Evolutionary conservation across 1,139 yeast species (phyloP), one percentile per base, ranked within the genome.

Genomic region (Hemisphaericaspora subhashii): DNA sequence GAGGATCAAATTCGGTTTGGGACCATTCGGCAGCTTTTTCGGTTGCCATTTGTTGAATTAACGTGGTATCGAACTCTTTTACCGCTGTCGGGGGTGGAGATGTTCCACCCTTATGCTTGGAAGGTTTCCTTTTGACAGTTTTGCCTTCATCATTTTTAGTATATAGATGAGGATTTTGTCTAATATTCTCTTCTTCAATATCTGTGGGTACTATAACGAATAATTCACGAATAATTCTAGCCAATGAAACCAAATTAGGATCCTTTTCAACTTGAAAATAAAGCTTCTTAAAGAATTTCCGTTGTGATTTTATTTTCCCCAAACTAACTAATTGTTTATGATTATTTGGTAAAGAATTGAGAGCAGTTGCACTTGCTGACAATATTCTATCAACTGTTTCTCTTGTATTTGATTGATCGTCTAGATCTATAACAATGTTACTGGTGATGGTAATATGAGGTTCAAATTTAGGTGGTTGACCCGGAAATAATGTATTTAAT

Each of bases 361-460:
- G 65, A 0, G 94, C 94, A 11, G 83, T 86, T 6, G 74, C 70
- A 34, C 88, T 79, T 15, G 86, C 77, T 10, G 81, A 79, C 22
- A 86, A 68, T 2, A 86, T 77, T 24, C 73, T 67, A 45, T 77
- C 79, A 2, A 83, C 86, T 41, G 79, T 83, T 22, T 72, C 77
- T 25, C 72, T 70, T 11, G 74, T 68, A 32, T 69, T 62, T 10
- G 48, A 58, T 16, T 62, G 51, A 38, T 71, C 63, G 5, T 58
- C 60, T 43, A 66, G 48, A 41, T 66, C 62, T 29, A 81, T 65
- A 3, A 61, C 62, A 25, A 86, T 66, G 43, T 79, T 74, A 21
- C 88, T 74, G 2, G 90, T 79, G 26, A 86, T 72, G 2, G 95
- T 86, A 30, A 86, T 72, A 55, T 86, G 95, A 4, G 95, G 95